phyloP scores from a whole-genome alignment of 495 filamentous ascomycete species.

The Pyrenula massariospora region DNA sequence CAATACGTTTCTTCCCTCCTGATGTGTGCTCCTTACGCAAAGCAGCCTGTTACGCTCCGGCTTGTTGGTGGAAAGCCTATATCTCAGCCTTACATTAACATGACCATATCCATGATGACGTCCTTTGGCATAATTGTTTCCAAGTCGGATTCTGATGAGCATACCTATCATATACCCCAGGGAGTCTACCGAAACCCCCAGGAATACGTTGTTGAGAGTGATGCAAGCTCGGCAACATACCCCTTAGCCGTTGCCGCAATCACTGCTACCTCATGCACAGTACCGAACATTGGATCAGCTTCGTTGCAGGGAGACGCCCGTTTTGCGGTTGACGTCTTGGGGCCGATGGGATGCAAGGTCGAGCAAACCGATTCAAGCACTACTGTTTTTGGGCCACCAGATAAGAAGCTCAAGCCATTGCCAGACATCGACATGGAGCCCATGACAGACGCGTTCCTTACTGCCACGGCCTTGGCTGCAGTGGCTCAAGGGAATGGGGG shows the following conservation, averaged over 20 bases:
- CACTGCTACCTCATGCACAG: constrained; percentile 84
- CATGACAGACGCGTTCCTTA: constrained; percentile 98
- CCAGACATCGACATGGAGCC: constrained; percentile 92
- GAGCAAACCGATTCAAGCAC: constrained; percentile 77
- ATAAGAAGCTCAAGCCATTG: constrained; percentile 56
- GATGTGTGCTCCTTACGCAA: constrained; percentile 95
- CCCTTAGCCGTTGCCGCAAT: constrained; percentile 91
- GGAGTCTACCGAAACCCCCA: constrained; percentile 73
- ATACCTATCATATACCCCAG: constrained; percentile 92
- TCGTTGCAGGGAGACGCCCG: constrained; percentile 93
- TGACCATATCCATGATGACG: constrained; percentile 97
- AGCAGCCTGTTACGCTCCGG: constrained; percentile 79
- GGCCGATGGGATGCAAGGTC: constrained; percentile 89
- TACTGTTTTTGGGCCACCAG: constrained; percentile 79
- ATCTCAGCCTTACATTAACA: constrained; percentile 94
- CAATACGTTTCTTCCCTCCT: constrained; percentile 95
- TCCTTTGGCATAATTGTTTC: constrained; percentile 77
- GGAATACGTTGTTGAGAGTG: constrained; percentile 88
- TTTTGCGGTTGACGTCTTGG: constrained; percentile 83
- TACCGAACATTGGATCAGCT: constrained; percentile 87
- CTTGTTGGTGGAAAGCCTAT: constrained; percentile 92
- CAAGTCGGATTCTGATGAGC: constrained; percentile 58
- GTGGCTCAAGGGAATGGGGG: constrained; percentile 54
- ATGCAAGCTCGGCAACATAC: constrained; percentile 96
- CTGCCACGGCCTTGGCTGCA: constrained; percentile 84